phyloP scores from a whole-genome alignment of 257 asterid species.

The Solanum neorickii region DNA sequence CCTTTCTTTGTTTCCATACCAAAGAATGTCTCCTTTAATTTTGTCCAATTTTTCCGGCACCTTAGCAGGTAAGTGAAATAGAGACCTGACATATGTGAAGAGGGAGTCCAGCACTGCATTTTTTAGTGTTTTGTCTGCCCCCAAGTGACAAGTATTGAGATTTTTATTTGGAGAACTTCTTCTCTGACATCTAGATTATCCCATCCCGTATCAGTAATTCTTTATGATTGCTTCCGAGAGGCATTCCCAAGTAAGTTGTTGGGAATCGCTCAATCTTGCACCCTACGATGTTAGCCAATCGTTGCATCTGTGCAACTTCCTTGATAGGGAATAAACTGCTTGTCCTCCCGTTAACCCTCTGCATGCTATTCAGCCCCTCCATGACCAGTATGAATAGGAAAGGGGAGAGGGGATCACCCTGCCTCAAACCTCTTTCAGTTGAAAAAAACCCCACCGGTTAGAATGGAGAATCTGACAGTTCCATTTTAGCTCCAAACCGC shows the following conservation, averaged over 20 bases:
- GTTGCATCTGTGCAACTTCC: too few species aligned
- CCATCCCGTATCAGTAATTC: neutral
- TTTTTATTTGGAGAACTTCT: too few species aligned
- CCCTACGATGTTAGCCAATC: too few species aligned
- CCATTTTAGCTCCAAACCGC: neutral
- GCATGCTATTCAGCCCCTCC: too few species aligned
- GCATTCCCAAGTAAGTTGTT: neutral
- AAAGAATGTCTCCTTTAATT: neutral
- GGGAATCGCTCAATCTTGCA: neutral
- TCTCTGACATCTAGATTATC: neutral
- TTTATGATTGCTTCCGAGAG: neutral
- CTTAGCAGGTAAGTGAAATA: neutral
- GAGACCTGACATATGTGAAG: neutral
- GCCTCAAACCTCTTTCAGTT: neutral
- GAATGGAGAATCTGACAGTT: neutral
- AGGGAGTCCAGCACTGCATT: neutral
- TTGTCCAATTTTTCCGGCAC: neutral
- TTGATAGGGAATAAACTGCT: too few species aligned
- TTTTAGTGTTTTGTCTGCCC: neutral
- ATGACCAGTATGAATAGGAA: too few species aligned
- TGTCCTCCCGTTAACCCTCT: too few species aligned
- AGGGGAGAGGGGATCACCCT: too few species aligned
- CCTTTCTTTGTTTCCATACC: neutral
- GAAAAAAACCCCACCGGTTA: neutral
- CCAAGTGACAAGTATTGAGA: neutral